Evolutionary conservation across 2,329 filamentous ascomycete species (phyloP), one percentile per base, ranked within the genome.

Genomic region (Pestalotiopsis fici): DNA sequence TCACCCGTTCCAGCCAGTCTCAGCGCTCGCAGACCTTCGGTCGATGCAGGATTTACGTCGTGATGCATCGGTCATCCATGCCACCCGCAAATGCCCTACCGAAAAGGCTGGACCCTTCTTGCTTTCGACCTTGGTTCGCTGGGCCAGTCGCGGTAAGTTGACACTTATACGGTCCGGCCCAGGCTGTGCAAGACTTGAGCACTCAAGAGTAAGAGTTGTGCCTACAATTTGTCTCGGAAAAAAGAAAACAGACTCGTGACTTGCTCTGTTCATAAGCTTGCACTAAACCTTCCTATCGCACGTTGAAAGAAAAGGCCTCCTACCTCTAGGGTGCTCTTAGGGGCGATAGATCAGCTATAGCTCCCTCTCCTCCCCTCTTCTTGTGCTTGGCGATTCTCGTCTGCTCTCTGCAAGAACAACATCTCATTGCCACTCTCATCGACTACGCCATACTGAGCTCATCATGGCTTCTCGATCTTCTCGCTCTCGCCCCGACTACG

Each of bases 31-130:
- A 64, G 18, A 64, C n/a, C 37, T 18, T 63, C 27, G 21, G 15
- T 7, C 35, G 43, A 31, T 64, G 61, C 61, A 64, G n/a, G 25
- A n/a, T 18, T 43, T 65, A 65, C 63, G 63, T 65, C 63, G 63
- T 65, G 50, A 54, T 65, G 63, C 63, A 47, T 39, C 63, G 21
- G 15, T 23, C 37, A 27, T 50, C 21, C 62, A 55, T 54, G 50
- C n/a, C 55, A 23, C 18, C 55, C 15, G 9, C 55, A 18, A 9
- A 27, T 57, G n/a, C 55, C n/a, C 13, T 50, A 57, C n/a, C 7
- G 23, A n/a, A 15, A 23, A 35, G 35, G 28, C 63, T 57, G 63
- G 63, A 65, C 63, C 63, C 63, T 65, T 65, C 27, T 47, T 64
- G 62, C 62, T 31, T 64, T 25, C 13, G 47, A 25, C 60, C 35